These are phyloP conservation scores for Schizochytrium sp. DNA, from an alignment of 108 stramenopile species.

Conservation along the genomic window DNA sequence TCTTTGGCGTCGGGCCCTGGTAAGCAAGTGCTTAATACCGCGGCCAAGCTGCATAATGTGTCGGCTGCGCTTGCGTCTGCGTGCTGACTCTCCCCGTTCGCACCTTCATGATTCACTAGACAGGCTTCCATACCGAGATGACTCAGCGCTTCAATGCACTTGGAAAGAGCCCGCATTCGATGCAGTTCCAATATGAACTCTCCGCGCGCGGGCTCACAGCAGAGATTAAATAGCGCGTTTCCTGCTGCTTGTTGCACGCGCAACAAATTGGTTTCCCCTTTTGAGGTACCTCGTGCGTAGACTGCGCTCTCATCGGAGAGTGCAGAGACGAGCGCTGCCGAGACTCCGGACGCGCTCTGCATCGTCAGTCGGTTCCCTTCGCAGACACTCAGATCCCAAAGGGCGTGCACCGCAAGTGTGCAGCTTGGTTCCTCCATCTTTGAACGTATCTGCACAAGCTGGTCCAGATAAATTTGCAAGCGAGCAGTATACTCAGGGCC, in stretches of 20 bases:
- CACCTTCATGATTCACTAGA: not conserved
- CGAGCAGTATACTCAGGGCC: not conserved
- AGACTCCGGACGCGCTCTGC: not conserved
- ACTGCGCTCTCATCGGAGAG: not conserved
- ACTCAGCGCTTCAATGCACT: not conserved
- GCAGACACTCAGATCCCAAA: not conserved
- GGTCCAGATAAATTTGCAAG: not conserved
- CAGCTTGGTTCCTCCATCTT: not conserved
- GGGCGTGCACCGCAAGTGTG: not conserved
- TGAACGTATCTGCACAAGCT: not conserved
- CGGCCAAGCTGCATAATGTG: not conserved
- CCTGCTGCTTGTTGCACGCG: not conserved
- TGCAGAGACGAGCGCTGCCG: not conserved
- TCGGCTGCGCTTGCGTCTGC: not conserved
- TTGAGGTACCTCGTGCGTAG: not conserved
- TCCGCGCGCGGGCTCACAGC: not conserved
- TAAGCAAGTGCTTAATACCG: not conserved
- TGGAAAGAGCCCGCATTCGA: not conserved
- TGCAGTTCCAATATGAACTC: not conserved
- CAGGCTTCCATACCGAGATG: not conserved
- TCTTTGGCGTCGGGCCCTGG: not conserved
- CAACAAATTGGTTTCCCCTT: not conserved
- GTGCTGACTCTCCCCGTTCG: too few species aligned
- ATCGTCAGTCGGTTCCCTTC: not conserved
- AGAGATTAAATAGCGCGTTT: not conserved